phyloP scores from a whole-genome alignment of 2,329 filamentous ascomycete species.

The Diatrype stigma region DNA sequence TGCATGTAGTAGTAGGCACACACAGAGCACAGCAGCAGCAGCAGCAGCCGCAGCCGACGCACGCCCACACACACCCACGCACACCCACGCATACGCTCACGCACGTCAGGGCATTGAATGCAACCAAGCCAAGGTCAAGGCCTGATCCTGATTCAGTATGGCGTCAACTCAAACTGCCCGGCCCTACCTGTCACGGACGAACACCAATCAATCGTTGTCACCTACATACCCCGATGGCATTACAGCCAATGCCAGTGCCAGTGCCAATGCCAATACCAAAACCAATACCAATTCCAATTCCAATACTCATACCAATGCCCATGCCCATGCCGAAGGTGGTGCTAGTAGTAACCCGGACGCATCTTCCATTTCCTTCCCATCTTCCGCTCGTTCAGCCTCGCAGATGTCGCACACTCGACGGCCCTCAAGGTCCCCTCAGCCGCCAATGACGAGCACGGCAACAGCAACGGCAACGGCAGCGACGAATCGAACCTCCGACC shows the following conservation, averaged over 20 bases:
- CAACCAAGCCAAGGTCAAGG: neutral
- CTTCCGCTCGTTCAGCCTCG: slow-evolving; percentile 54
- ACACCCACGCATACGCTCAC: no score
- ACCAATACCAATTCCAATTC: neutral
- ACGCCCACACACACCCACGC: no score
- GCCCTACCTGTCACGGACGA: slow-evolving; percentile 39
- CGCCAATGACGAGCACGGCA: slow-evolving; percentile 41
- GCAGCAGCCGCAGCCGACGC: no score
- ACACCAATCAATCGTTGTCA: slow-evolving; percentile 31
- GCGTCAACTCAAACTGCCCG: slow-evolving; percentile 36
- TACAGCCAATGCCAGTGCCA: neutral
- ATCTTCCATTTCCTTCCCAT: slow-evolving; percentile 62
- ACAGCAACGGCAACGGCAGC: slow-evolving; percentile 13
- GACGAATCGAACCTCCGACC: slow-evolving; percentile 55
- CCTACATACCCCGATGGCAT: slow-evolving; percentile 8
- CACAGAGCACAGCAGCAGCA: no score
- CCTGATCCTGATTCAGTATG: slow-evolving; percentile 27
- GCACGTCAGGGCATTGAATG: no score
- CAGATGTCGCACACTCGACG: slow-evolving; percentile 52
- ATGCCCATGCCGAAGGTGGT: slow-evolving; percentile 3
- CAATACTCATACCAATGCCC: slow-evolving; percentile 6
- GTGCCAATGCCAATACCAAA: neutral
- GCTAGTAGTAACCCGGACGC: slow-evolving; percentile 38
- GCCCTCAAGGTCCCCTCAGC: slow-evolving; percentile 53
- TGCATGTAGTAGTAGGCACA: no score